These are phyloP conservation scores for Syzygium aqueum DNA, from an alignment of 345 rosid genomes.

Conservation along the genomic window DNA sequence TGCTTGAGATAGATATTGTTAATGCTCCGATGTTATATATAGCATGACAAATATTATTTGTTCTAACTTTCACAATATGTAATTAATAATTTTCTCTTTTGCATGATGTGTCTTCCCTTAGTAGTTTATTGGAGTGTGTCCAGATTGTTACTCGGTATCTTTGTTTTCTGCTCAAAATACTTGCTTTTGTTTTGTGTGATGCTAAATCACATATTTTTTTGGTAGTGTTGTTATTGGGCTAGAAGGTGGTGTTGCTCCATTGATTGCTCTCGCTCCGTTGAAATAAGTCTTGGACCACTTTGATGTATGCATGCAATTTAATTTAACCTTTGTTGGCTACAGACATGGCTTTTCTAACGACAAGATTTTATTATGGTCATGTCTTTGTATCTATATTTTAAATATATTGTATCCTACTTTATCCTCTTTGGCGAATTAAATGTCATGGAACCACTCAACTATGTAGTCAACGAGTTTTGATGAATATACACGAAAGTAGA, in stretches of 20 bases:
- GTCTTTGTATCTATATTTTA: too few species aligned
- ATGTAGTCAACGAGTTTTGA: too few species aligned
- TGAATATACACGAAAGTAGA: too few species aligned
- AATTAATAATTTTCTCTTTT: not conserved
- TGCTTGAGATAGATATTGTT: not conserved
- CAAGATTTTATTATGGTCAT: not conserved
- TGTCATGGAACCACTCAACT: too few species aligned
- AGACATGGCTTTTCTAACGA: not conserved
- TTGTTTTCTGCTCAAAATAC: not conserved
- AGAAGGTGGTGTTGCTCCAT: slow-evolving; percentile 39
- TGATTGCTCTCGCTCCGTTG: slow-evolving; percentile 36
- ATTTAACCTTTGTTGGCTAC: not conserved
- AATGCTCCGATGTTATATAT: not conserved
- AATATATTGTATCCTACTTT: too few species aligned
- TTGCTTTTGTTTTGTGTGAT: not conserved
- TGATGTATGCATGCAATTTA: not conserved
- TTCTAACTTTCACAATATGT: not conserved
- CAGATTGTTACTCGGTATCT: not conserved
- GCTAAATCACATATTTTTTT: not conserved
- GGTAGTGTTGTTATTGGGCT: slow-evolving; percentile 37
- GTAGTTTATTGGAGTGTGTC: not conserved
- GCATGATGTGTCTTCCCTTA: not conserved
- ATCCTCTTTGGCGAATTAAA: too few species aligned
- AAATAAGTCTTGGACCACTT: slow-evolving; percentile 10
- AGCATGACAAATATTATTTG: not conserved